Conservation (phyloP, 345 rosid species). For the Euphorbia tirucalli region DNA sequence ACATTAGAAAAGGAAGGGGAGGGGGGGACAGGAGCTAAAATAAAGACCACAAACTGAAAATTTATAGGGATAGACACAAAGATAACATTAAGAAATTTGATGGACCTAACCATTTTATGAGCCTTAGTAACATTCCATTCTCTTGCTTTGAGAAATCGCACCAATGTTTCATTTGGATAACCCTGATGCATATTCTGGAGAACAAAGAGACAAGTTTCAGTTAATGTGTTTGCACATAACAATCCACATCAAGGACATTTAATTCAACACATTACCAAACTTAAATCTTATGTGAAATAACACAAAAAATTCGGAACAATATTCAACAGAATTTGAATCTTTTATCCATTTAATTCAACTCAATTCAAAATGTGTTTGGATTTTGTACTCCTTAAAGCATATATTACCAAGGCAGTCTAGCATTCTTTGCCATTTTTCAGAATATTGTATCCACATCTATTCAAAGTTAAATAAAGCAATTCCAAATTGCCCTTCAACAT, state of each 20-base stretch:
- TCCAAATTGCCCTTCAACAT: no score
- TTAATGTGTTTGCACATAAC: not conserved
- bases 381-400: no score
- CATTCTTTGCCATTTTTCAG: no score
- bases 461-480: no score
- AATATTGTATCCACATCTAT: no score
- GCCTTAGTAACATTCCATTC: conserved; percentile 34
- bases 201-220: not conserved
- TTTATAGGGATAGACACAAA: not conserved
- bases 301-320: not conserved
- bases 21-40: not conserved
- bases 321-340: not conserved
- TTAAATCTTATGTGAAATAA: not conserved
- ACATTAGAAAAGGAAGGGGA: not conserved
- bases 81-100: not conserved
- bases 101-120: conserved; percentile 30
- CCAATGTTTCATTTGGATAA: conserved; percentile 28
- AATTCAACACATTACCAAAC: not conserved
- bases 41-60: not conserved
- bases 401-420: no score
- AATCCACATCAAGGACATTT: conserved; percentile 1
- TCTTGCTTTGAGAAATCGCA: conserved; percentile 33
- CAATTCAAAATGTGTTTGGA: not conserved
- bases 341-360: not conserved
- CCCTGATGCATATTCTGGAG: conserved; percentile 35